Evolutionary conservation across 2,329 filamentous ascomycete genomes (phyloP).

Genomic region (Xylariales sp.): DNA sequence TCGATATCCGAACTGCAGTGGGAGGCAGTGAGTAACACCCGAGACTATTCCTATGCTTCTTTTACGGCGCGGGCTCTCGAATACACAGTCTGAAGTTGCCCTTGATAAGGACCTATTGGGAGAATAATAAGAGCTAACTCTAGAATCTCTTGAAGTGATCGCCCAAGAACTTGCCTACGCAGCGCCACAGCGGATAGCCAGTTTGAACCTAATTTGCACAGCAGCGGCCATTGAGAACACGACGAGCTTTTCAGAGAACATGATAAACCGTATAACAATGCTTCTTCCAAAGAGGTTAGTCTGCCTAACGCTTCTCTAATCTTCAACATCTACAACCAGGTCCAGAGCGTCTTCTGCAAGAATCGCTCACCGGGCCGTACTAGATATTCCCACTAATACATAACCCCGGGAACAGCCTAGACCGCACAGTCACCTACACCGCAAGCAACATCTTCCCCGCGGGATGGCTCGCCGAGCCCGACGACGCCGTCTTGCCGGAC

Average conservation of each 20-base stretch:
- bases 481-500: slow-evolving; percentile 65
- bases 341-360: background rate
- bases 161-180: slow-evolving; percentile 78
- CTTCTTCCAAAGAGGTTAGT: slow-evolving; percentile 71
- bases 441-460: slow-evolving; percentile 74
- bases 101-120: background rate
- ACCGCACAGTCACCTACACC: slow-evolving; percentile 72
- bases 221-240: slow-evolving; percentile 71
- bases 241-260: slow-evolving; percentile 71
- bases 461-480: slow-evolving; percentile 71
- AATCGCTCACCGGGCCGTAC: background rate
- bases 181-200: slow-evolving; percentile 64
- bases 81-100: slow-evolving; percentile 53
- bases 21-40: slow-evolving; percentile 37
- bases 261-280: slow-evolving; percentile 66
- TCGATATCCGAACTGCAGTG: slow-evolving; percentile 22
- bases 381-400: slow-evolving; percentile 5
- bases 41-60: background rate
- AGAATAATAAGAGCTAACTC: slow-evolving; percentile 6
- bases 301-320: background rate
- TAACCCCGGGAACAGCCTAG: slow-evolving; percentile 57
- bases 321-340: too few species aligned
- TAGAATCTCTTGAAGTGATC: slow-evolving; percentile 66
- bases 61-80: background rate
- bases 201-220: slow-evolving; percentile 71